Base-by-base conservation (phyloP, 176 grass and related monocot species). In the Ensete ventricosum region DNA sequence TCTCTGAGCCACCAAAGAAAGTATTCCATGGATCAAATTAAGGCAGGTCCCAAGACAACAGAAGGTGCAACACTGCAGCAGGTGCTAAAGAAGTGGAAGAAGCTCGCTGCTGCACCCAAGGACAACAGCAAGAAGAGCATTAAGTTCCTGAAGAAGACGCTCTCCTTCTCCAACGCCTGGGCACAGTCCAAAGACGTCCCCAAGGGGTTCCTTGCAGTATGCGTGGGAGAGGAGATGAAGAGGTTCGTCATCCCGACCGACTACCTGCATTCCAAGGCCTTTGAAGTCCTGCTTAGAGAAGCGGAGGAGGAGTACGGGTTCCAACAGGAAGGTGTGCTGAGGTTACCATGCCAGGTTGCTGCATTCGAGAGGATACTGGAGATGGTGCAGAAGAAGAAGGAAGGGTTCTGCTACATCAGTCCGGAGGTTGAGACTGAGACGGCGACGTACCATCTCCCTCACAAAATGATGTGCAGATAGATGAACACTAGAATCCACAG, bases 291-390 rank as follows among this genome's bases (percentile, higher is more conserved):
- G 59, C 89, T 96, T 64, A 86, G 87, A 67, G 89, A 96, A 43
- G 89, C 85, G 3, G 93, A 90, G 84, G 93, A 96, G 83, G 93
- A 96, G 81, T 96, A 92, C 68, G 93, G 93, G 50, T 96, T 92
- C 90, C 83, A 79, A 50, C 82, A 96, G 49, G 77, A 96, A 73
- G 93, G 93, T 26, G 93, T 88, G 21, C 79, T 92, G 75, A 81
- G 93, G 58, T 92, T 96, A 77, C 93, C 93, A 66, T 96, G 93
- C 54, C 79, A 90, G 65, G 93, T 92, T 62, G 66, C 73, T 0
- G 79, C 80, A 27, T 96, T 96, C 81, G 34, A 96, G 79, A 81
- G 66, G 70, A 84, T 81, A 75, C 85, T 96, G 50, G 81, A 87
- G 3, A 52, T 88, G 76, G 81, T 88, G 70, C 76, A 77, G 51